Conservation (phyloP, 139 green algal genomes). For the Picochlorum sp. region DNA sequence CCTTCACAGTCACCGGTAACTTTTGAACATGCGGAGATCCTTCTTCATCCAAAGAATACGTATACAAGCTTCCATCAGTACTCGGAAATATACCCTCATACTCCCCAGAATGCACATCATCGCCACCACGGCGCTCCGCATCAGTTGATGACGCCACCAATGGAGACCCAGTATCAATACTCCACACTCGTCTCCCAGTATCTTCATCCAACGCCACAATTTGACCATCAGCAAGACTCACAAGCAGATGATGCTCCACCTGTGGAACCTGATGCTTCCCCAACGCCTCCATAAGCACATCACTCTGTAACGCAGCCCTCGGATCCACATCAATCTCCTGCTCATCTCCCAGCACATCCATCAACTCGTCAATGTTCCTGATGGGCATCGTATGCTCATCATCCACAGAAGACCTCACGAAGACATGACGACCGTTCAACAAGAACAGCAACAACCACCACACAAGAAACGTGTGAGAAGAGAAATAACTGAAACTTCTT, state of each 20-base stretch:
- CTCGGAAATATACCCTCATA: constrained; percentile 72
- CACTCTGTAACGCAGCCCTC: not conserved
- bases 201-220: constrained; percentile 60
- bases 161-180: constrained; percentile 64
- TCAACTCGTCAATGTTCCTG: not conserved
- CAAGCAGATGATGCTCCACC: constrained; percentile 42
- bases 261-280: not conserved
- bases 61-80: constrained; percentile 79
- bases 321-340: not conserved
- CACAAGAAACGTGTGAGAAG: too few relatives aligned
- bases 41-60: constrained; percentile 32
- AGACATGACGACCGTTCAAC: not conserved
- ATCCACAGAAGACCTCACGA: not conserved
- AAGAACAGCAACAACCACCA: too few relatives aligned
- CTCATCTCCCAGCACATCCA: not conserved
- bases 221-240: constrained; percentile 69
- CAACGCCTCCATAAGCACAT: not conserved
- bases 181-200: constrained; percentile 63
- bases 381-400: not conserved
- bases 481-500: too few relatives aligned
- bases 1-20: constrained; percentile 64
- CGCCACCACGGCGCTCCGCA: not conserved
- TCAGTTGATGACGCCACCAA: constrained; percentile 45
- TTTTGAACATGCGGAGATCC: constrained; percentile 40
- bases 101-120: not conserved